Evolutionary conservation across 345 rosid genomes (phyloP).

Genomic region (Eucalyptus viminalis): DNA sequence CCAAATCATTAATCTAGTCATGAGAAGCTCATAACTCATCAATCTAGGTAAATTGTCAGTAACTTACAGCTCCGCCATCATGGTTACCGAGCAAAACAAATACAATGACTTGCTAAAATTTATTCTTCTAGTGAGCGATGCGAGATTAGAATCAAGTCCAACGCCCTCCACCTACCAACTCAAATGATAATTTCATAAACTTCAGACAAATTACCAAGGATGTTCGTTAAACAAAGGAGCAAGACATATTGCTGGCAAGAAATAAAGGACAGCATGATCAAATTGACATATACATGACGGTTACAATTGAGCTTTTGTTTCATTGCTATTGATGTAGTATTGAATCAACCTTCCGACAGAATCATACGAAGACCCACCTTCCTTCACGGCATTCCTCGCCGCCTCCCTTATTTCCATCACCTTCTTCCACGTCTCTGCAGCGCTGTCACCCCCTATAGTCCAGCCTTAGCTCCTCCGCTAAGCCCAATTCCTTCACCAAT

Average conservation of each 20-base stretch:
- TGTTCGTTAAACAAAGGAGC: background rate
- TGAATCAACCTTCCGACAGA: conserved; percentile 9
- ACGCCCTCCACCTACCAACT: background rate
- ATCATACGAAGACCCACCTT: conserved; percentile 24
- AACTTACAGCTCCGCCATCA: background rate
- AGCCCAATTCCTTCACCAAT: conserved; percentile 30
- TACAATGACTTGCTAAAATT: background rate
- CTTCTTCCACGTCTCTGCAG: conserved; percentile 1
- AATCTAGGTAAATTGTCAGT: background rate
- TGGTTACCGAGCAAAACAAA: background rate
- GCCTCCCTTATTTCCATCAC: conserved; percentile 12
- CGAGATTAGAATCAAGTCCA: background rate
- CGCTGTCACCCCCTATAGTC: conserved; percentile 4
- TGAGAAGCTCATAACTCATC: background rate
- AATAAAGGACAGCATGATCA: background rate
- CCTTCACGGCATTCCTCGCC: conserved; percentile 3
- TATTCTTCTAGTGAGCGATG: background rate
- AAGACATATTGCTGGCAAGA: background rate
- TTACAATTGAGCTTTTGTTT: background rate
- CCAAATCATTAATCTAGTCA: background rate
- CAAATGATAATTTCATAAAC: background rate
- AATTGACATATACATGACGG: background rate
- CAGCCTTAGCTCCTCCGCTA: conserved; percentile 19
- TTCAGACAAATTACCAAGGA: background rate
- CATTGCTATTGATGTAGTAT: background rate